These are phyloP conservation scores for Aspergillus vadensis DNA, from an alignment of 2,329 filamentous ascomycete species.

Conservation along the genomic window DNA sequence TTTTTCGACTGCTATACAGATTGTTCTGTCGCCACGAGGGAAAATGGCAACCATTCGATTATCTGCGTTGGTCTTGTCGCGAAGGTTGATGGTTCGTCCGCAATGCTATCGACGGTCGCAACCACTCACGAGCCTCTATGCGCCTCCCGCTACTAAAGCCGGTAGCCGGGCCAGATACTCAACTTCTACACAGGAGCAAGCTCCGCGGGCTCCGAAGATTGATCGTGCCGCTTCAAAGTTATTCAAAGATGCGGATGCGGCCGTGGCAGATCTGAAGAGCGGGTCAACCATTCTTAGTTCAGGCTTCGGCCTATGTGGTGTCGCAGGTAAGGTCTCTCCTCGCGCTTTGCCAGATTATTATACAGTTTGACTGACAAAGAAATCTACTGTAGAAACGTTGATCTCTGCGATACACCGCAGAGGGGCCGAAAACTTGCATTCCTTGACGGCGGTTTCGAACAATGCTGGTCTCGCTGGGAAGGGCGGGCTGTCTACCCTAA, in stretches of 20 bases:
- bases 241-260: constrained; percentile 60
- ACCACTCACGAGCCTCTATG: constrained; percentile 15
- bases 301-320: constrained; percentile 80
- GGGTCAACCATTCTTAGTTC: constrained; percentile 72
- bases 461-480: constrained; percentile 73
- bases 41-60: constrained; percentile 30
- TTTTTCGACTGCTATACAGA: background rate
- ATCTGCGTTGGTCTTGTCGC: constrained; percentile 26
- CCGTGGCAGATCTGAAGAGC: constrained; percentile 70
- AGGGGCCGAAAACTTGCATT: constrained; percentile 56
- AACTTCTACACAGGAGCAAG: constrained; percentile 19
- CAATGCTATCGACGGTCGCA: constrained; percentile 25
- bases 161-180: constrained; percentile 23
- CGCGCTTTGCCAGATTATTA: background rate
- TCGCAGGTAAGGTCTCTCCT: constrained; percentile 56
- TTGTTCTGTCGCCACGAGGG: background rate
- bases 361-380: background rate
- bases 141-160: constrained; percentile 8
- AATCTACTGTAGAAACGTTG: constrained; percentile 59
- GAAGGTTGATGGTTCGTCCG: constrained; percentile 28
- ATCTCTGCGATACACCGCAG: constrained; percentile 67
- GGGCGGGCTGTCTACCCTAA: constrained; percentile 68
- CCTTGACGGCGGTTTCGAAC: constrained; percentile 76
- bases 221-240: constrained; percentile 41
- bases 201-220: constrained; percentile 27